Evolutionary conservation across 1,139 yeast species (phyloP).

Genomic region (Groenewaldozyma sp.): DNA sequence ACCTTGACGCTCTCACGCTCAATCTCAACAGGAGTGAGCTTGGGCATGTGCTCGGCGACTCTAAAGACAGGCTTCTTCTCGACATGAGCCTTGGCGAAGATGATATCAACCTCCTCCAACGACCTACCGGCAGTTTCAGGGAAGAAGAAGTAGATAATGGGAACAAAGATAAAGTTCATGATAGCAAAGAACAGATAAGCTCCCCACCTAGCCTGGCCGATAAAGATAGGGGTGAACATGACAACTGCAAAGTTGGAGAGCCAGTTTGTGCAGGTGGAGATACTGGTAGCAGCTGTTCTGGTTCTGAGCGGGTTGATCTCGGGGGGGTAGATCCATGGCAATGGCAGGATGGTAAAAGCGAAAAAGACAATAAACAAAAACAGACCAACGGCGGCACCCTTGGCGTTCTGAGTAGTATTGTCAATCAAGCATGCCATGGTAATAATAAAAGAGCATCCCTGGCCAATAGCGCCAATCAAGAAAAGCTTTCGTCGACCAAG

Average conservation of each 20-base stretch:
- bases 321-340: conserved; percentile 32
- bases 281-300: conserved; percentile 43
- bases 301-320: conserved; percentile 47
- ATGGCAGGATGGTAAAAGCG: conserved; percentile 47
- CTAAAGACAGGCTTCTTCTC: conserved; percentile 24
- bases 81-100: conserved; percentile 34
- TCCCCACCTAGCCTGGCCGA: conserved; percentile 36
- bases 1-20: conserved; percentile 22
- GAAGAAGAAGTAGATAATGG: conserved; percentile 55
- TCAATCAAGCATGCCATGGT: conserved; percentile 52
- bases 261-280: conserved; percentile 49
- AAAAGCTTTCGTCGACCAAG: conserved; percentile 57
- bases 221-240: conserved; percentile 45
- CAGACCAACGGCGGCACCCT: conserved; percentile 44
- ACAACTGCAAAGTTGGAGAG: conserved; percentile 43
- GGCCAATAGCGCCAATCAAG: conserved; percentile 36
- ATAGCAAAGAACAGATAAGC: conserved; percentile 37
- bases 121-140: conserved; percentile 60
- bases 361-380: conserved; percentile 47
- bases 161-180: conserved; percentile 54
- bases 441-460: conserved; percentile 56
- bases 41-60: conserved; percentile 25
- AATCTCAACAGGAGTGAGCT: conserved; percentile 21
- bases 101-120: conserved; percentile 54
- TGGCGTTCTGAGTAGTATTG: conserved; percentile 32